Percentiles rank a stretch among this genome's conserved stretches.
phyloP scores from a whole-genome alignment of 495 filamentous ascomycete genomes.

The Astrothelium macrocarpum region DNA sequence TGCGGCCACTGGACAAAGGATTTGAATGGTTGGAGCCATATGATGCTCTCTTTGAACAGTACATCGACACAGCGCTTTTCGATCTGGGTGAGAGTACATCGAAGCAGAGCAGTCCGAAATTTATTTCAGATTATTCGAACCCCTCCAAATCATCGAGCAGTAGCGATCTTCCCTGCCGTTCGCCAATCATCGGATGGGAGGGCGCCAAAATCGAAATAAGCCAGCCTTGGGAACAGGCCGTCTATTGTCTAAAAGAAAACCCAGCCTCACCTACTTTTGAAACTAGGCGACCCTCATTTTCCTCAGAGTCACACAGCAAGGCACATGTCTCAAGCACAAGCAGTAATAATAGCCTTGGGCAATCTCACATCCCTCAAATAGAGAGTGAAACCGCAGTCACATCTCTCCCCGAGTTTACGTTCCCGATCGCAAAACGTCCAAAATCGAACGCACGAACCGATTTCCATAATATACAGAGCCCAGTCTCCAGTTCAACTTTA shows the following conservation, averaged over 20 bases:
- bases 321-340: conserved; percentile 18
- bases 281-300: conserved; percentile 15
- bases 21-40: conserved; percentile 27
- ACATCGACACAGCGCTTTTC: conserved; percentile 31
- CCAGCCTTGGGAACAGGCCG: conserved; percentile 25
- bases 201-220: conserved; percentile 2
- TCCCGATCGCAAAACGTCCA: not conserved
- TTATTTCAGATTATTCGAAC: conserved; percentile 24
- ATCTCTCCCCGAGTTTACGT: not conserved
- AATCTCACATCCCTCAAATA: conserved; percentile 18
- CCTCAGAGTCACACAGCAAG: conserved; percentile 19
- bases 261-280: conserved; percentile 19
- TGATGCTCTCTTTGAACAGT: conserved; percentile 35
- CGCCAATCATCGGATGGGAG: conserved; percentile 15
- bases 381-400: not conserved
- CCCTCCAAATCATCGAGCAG: conserved; percentile 28
- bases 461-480: conserved; percentile 1
- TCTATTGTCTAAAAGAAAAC: conserved; percentile 19
- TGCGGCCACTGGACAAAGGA: conserved; percentile 32
- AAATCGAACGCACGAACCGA: conserved; percentile 8
- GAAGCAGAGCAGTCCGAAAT: conserved; percentile 24
- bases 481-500: conserved; percentile 17
- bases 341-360: conserved; percentile 24
- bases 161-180: conserved; percentile 19
- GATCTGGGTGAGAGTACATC: conserved; percentile 21